phyloP scores from a whole-genome alignment of 2,329 filamentous ascomycete species.

The Penicillium sp. region DNA sequence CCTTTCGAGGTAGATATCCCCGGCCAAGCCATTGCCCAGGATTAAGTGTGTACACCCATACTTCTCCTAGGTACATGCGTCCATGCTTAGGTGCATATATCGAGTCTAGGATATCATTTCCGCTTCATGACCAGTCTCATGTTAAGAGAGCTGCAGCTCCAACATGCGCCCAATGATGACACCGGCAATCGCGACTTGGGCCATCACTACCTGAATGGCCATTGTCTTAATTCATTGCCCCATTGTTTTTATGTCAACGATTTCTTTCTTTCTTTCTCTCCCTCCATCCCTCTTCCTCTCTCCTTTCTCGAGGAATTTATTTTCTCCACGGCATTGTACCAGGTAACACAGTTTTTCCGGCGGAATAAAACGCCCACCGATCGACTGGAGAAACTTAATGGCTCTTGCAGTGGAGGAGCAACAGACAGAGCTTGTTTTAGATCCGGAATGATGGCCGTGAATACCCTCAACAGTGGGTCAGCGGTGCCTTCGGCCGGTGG shows the following conservation, averaged over 20 bases:
- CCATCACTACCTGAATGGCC: background rate
- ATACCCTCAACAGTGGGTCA: conserved; percentile 21
- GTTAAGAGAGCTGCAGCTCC: background rate
- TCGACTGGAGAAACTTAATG: conserved; percentile 12
- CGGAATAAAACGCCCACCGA: conserved; percentile 6
- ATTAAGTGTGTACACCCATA: background rate
- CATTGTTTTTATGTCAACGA: background rate
- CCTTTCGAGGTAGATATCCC: background rate
- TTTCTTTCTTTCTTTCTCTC: background rate
- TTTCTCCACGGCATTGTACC: background rate
- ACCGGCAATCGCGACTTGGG: conserved; percentile 4
- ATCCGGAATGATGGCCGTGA: conserved; percentile 16
- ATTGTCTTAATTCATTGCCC: background rate
- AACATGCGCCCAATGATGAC: background rate
- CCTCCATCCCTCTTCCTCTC: background rate
- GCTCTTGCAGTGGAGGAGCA: background rate
- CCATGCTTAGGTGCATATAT: background rate
- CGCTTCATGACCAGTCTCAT: conserved; percentile 20
- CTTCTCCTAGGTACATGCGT: background rate
- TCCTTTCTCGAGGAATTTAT: background rate
- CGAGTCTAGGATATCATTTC: background rate
- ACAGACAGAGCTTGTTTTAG: conserved; percentile 18
- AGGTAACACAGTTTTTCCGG: background rate
- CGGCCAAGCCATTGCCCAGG: background rate
- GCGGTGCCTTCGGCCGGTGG: conserved; percentile 26